Evolutionary conservation across 805 yeast species (phyloP).

Genomic region (Lachancea meyersii): DNA sequence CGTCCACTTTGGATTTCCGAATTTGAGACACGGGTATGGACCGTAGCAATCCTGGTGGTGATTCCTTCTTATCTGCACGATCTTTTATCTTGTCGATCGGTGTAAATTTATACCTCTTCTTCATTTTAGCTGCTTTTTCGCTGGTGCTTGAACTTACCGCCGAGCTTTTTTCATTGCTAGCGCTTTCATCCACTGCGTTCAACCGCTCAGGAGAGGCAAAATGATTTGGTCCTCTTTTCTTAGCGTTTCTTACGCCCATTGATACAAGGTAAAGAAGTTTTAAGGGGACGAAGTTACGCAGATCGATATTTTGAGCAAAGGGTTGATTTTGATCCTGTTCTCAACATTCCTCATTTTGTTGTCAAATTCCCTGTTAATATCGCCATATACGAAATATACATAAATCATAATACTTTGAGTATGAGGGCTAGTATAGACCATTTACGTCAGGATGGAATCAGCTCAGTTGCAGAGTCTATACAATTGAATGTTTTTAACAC

Average conservation of each 20-base stretch:
- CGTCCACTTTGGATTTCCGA: conserved; percentile 17
- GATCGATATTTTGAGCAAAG: too few relatives aligned
- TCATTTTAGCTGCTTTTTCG: conserved; percentile 10
- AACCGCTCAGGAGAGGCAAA: conserved; percentile 17
- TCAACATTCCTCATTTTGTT: too few relatives aligned
- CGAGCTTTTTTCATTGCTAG: conserved; percentile 10
- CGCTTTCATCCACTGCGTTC: conserved; percentile 1
- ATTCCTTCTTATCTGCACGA: conserved; percentile 9
- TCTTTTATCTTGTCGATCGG: conserved; percentile 22
- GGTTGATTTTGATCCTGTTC: too few relatives aligned
- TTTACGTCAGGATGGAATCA: too few relatives aligned
- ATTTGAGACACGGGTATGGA: conserved; percentile 30
- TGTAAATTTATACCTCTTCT: conserved; percentile 25
- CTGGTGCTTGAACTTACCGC: conserved; percentile 13
- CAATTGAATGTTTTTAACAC: too few relatives aligned
- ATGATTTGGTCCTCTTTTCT: conserved; percentile 18
- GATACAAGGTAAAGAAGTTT: too few relatives aligned
- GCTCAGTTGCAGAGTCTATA: too few relatives aligned
- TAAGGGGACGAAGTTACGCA: too few relatives aligned
- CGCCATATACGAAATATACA: too few relatives aligned
- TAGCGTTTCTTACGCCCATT: conserved; percentile 22
- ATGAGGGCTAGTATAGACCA: too few relatives aligned
- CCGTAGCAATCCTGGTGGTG: conserved; percentile 14
- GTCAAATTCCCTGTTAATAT: too few relatives aligned
- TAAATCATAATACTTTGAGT: too few relatives aligned